Base-by-base conservation (phyloP, 73 alveolate species). In the Blepharisma japonicum region DNA sequence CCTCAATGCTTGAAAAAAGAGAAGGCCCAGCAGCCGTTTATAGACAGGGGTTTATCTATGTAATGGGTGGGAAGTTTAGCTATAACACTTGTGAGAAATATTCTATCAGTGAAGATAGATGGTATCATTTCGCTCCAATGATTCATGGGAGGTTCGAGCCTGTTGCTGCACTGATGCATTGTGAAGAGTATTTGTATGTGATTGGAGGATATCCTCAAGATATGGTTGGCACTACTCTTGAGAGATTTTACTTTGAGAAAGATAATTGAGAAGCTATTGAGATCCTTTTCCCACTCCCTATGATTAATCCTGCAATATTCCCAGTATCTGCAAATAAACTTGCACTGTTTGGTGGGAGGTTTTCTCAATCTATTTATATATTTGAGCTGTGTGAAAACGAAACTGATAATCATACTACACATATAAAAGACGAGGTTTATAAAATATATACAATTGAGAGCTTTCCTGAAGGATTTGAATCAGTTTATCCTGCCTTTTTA, bases 21-120 rank as follows among this genome's bases (percentile, higher is more conserved):
- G 77, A 61, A 25, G 77, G 77, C 18, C 50, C 50, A 61, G 77
- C 77, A 25, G 53, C 53, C 4, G 50, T 38, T 61, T 61, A 61
- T 61, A 61, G 21, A 3, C 56, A 61, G 14, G 21, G 4, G 2
- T n/a, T 61, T 61, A 38, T 61, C 0, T 61, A 61, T 61, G 77
- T 61, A 11, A 61, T 38, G 42, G 77, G 77, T 25, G 77, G 77
- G 4, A 61, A 61, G 21, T 61, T 11, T 61, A 38, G 42, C 4
- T 61, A 61, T 61, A 61, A 61, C 3, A 38, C 42, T 20, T 61
- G 77, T 61, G 77, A 61, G 21, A 61, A 38, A 61, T 61, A 61
- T 38, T 11, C n/a, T 61, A 21, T 61, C 21, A 21, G 50, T 11
- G 42, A 61, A 27, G 71, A 61, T 61, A 38, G n/a, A 25, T 61